Percentiles rank a stretch among this genome's conserved stretches.
Evolutionary conservation across 2,329 filamentous ascomycete genomes (phyloP).

Genomic region (Atkinsonella texensis): DNA sequence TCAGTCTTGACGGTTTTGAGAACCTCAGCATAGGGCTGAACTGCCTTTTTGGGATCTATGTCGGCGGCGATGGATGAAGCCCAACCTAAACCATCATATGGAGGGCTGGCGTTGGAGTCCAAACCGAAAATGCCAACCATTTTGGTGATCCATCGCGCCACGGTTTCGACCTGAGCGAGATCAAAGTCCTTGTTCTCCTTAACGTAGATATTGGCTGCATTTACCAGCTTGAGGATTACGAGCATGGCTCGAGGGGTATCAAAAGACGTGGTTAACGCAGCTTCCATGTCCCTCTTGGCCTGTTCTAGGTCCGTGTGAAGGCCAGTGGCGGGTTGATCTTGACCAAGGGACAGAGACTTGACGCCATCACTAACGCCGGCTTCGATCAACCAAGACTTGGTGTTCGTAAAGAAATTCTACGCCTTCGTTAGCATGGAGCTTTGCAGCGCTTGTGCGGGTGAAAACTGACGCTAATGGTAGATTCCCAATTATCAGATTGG

Average conservation of each 20-base stretch:
- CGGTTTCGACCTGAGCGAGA: slow-evolving; percentile 35
- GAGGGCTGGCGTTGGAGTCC: slow-evolving; percentile 45
- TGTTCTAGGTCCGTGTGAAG: slow-evolving; percentile 34
- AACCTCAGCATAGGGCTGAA: slow-evolving; percentile 34
- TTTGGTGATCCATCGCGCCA: slow-evolving; percentile 70
- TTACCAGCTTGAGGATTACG: slow-evolving; percentile 65
- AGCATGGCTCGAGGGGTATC: slow-evolving; percentile 74
- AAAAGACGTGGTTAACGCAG: slow-evolving; percentile 70
- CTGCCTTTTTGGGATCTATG: slow-evolving; percentile 32
- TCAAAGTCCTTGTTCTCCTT: slow-evolving; percentile 34
- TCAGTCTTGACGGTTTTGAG: slow-evolving; percentile 34
- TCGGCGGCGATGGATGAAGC: slow-evolving; percentile 27
- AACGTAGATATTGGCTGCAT: slow-evolving; percentile 56
- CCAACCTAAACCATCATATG: slow-evolving; percentile 48
- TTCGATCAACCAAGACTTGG: slow-evolving; percentile 41
- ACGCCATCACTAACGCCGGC: slow-evolving; percentile 23
- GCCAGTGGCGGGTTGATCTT: slow-evolving; percentile 19
- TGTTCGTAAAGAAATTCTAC: slow-evolving; percentile 47
- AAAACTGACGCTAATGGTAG: slow-evolving; percentile 50
- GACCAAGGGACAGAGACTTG: slow-evolving; percentile 25
- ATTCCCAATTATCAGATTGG: slow-evolving; percentile 68
- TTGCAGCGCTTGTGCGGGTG: background rate
- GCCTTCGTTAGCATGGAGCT: background rate
- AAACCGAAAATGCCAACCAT: slow-evolving; percentile 80
- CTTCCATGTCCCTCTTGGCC: slow-evolving; percentile 40